phyloP scores from a whole-genome alignment of 2,329 filamentous ascomycete species.

The Pseudogymnoascus sp. region DNA sequence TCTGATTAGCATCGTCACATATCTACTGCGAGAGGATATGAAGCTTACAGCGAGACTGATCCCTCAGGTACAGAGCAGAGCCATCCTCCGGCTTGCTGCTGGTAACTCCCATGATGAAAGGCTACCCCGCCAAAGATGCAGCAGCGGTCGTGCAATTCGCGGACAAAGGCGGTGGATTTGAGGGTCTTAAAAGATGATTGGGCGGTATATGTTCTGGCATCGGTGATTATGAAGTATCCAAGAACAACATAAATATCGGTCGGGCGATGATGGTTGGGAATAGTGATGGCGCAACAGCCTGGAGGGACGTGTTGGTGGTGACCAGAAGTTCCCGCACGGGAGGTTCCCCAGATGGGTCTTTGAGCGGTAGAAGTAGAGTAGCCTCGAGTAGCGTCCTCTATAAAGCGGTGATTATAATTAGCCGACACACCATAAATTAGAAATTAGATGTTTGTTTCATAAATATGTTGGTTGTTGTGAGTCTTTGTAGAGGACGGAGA shows the following conservation, averaged over 20 bases:
- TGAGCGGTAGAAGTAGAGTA: not conserved
- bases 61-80: constrained; percentile 71
- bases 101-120: constrained; percentile 72
- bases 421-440: constrained; percentile 1
- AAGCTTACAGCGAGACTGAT: constrained; percentile 80
- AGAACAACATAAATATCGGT: not conserved
- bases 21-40: constrained; percentile 20
- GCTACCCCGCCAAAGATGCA: constrained; percentile 23
- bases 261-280: not conserved
- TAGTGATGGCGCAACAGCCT: not conserved
- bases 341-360: constrained; percentile 5
- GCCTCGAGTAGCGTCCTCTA: not conserved
- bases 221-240: constrained; percentile 3
- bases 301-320: constrained; percentile 7
- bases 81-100: constrained; percentile 82
- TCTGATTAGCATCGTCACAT: constrained; percentile 7
- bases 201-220: constrained; percentile 1
- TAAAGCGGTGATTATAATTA: constrained; percentile 6
- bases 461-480: not conserved
- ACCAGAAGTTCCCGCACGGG: constrained; percentile 1
- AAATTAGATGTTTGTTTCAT: constrained; percentile 4
- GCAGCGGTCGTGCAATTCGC: not conserved
- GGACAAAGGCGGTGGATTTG: not conserved
- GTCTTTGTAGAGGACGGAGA: not conserved
- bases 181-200: not conserved